Base-by-base conservation (phyloP, 2,329 filamentous ascomycete genomes). In the Simplicillium sp. region DNA sequence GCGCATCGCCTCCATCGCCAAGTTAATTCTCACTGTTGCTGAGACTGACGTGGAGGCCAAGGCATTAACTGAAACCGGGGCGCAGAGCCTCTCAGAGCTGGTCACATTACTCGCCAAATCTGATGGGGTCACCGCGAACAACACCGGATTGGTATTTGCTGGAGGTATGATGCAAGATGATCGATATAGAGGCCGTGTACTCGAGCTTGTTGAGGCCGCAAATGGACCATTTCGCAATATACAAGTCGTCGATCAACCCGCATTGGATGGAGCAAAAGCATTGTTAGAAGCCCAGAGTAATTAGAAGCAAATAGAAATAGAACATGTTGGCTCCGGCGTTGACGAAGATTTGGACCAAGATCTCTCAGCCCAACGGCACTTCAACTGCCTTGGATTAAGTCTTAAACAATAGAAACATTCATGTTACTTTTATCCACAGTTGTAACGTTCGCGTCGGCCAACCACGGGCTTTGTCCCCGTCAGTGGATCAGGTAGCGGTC, bases 161-260 rank as follows among this genome's bases (percentile, higher is more conserved):
- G 52, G 51, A 7, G 50, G 51, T 11, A 38, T 54, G 17, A 47
- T 50, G 49, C 45, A 49, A 31, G 40, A 51, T 28, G 31, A 38
- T 8, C 18, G 15, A 8, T 50, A 49, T 38, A 48, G 38, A 41
- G 16, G 7, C 13, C 18, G 25, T 14, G 28, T 50, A 8, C 13
- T 46, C 8, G 35, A 40, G 7, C 33, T 36, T 5, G 29, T 50
- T 14, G 35, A 46, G 29, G 34, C 31, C 18, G 33, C 40, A 36
- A 42, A 41, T 28, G 47, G 47, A n/a, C 16, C n/a, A 20, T 50
- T 49, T 37, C 41, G 38, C 20, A 43, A 43, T 29, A 33, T 46
- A 3, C 40, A 47, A 29, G 35, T 38, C 13, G 46, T 51, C 15
- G 36, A 36, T 13, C 43, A 48, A 4, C 45, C 49, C 11, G 49